A percentile compares a stretch with the other conserved stretches of the same genome.
Evolutionary conservation across 2,329 filamentous ascomycete species (phyloP).

Genomic region (Cladosporium oxysporum): DNA sequence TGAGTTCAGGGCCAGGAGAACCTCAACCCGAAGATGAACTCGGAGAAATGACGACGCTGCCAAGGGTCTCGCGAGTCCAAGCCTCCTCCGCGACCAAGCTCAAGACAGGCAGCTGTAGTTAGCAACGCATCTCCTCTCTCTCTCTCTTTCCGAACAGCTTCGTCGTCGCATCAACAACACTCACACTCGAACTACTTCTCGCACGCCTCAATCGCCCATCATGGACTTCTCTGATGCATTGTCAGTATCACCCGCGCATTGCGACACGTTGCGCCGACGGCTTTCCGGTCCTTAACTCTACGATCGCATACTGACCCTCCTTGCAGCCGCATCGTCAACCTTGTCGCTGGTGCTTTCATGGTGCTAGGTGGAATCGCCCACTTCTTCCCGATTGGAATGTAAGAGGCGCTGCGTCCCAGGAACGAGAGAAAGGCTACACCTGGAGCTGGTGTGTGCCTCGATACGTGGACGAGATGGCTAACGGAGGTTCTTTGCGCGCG

Average conservation of each 20-base stretch:
- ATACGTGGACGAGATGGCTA: not conserved
- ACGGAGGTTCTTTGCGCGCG: slow-evolving; percentile 5
- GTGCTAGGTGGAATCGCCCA: slow-evolving; percentile 78
- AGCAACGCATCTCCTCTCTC: not conserved
- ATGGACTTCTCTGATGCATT: slow-evolving; percentile 95
- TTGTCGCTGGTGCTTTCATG: slow-evolving; percentile 84
- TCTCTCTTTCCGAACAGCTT: not conserved
- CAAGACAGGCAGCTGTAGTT: slow-evolving; percentile 2
- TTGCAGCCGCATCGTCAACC: slow-evolving; percentile 86
- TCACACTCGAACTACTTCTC: not conserved
- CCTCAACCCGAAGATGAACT: not conserved
- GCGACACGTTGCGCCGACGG: slow-evolving; percentile 11
- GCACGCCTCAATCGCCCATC: slow-evolving; percentile 32
- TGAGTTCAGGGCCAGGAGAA: not conserved
- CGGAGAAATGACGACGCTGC: not conserved
- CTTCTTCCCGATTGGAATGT: slow-evolving; percentile 65
- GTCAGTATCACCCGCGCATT: slow-evolving; percentile 56
- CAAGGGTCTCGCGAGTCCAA: slow-evolving; percentile 2
- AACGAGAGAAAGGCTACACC: not conserved
- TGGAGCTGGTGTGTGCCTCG: not conserved
- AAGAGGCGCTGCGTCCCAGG: slow-evolving; percentile 37
- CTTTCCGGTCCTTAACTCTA: not conserved
- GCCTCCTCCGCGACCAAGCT: slow-evolving; percentile 6
- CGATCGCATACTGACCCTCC: slow-evolving; percentile 11
- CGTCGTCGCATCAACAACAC: not conserved